Evolutionary conservation across 805 yeast genomes (phyloP).

Genomic region (Kregervanrija delftensis): DNA sequence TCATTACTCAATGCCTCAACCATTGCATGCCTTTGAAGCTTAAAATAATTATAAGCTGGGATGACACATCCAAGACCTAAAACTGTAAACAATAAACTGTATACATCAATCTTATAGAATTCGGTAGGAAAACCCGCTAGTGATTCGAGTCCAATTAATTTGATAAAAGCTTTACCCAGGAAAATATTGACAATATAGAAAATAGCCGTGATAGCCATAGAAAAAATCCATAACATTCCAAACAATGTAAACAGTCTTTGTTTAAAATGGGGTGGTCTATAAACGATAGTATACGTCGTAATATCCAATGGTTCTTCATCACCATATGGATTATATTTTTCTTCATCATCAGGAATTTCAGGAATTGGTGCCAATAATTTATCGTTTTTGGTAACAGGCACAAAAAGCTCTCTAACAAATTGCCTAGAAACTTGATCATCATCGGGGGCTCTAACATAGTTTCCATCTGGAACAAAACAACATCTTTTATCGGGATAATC

Average conservation of each 20-base stretch:
- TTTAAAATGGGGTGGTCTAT: conserved; percentile 76
- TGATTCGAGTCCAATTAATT: not conserved
- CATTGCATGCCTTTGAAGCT: not conserved
- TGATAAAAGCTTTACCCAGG: conserved; percentile 20
- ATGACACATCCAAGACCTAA: not conserved
- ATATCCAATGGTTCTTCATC: conserved; percentile 28
- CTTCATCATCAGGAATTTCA: conserved; percentile 25
- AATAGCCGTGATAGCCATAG: conserved; percentile 28
- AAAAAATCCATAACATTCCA: conserved; percentile 37
- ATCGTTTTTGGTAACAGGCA: conserved; percentile 78
- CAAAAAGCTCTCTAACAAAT: conserved; percentile 61
- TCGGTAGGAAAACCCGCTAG: conserved; percentile 2
- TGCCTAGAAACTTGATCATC: conserved; percentile 68
- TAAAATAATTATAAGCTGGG: not conserved
- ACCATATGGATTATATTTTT: conserved; percentile 26
- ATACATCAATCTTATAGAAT: conserved; percentile 7
- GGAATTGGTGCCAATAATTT: conserved; percentile 40
- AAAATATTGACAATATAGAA: conserved; percentile 15
- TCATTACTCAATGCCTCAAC: not conserved
- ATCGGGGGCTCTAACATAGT: conserved; percentile 79
- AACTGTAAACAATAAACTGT: conserved; percentile 5
- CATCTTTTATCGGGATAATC: conserved; percentile 37
- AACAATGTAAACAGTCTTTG: conserved; percentile 46
- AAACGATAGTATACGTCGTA: conserved; percentile 62
- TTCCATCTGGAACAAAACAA: conserved; percentile 75